Conservation (phyloP, 1,284 basidiomycete species). For the Pseudozyma flocculosa region DNA sequence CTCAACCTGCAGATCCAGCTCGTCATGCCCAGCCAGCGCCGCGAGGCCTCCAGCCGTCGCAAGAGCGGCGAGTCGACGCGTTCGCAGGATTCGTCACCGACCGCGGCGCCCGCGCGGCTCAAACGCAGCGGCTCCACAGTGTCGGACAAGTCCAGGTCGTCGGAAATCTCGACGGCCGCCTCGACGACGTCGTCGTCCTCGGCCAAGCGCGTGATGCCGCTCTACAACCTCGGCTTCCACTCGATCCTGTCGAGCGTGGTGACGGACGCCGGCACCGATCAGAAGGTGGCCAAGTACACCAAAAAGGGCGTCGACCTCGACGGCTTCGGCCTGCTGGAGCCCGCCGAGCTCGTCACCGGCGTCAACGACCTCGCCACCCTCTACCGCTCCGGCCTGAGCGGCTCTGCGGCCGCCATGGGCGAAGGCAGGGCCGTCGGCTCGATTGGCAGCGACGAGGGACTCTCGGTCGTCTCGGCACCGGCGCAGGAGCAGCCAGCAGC, state of each 20-base stretch:
- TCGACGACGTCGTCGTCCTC: slow-evolving; percentile 44
- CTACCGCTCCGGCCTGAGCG: slow-evolving; percentile 1
- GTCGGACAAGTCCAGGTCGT: slow-evolving; percentile 14
- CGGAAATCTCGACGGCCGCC: slow-evolving; percentile 19
- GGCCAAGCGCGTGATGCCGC: slow-evolving; percentile 74
- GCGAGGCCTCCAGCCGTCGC: slow-evolving; percentile 11
- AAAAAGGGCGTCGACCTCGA: slow-evolving; percentile 67
- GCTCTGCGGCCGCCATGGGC: slow-evolving; percentile 1
- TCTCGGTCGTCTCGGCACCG: slow-evolving; percentile 20
- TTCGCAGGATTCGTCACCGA: slow-evolving; percentile 7
- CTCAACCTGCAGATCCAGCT: slow-evolving; percentile 92
- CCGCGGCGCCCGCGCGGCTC: slow-evolving; percentile 8
- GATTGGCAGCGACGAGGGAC: slow-evolving; percentile 14
- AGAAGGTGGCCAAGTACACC: slow-evolving; percentile 85
- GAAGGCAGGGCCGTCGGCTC: slow-evolving; percentile 9
- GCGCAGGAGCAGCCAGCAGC: slow-evolving; percentile 7
- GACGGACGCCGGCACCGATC: slow-evolving; percentile 89
- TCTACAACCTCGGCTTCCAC: slow-evolving; percentile 91
- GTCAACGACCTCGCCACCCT: slow-evolving; percentile 37
- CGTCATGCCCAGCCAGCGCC: slow-evolving; percentile 60
- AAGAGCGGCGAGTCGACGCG: slow-evolving; percentile 23
- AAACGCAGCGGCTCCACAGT: slow-evolving; percentile 31
- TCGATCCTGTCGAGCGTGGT: slow-evolving; percentile 88
- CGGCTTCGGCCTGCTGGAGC: slow-evolving; percentile 58
- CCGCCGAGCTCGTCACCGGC: slow-evolving; percentile 38